Base-by-base conservation (phyloP, 2,329 filamentous ascomycete species). In the Huntiella omanensis region DNA sequence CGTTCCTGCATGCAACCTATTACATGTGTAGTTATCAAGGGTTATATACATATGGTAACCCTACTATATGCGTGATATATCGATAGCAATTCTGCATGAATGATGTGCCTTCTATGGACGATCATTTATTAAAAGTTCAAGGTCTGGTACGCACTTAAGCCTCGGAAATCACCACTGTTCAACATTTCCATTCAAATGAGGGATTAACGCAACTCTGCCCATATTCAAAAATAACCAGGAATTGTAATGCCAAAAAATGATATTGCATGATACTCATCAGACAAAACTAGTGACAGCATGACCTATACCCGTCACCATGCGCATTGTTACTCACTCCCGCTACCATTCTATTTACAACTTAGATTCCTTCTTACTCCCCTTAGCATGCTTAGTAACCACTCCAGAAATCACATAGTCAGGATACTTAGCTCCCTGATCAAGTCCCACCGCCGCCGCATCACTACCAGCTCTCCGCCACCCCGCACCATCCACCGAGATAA, bases 401-500 rank as follows among this genome's bases (percentile, higher is more conserved):
- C 58, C 61, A 16, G 48, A 54, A 38, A 64, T 50, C 39, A 66
- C 45, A 51, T 66, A 75, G 34, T 71, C 63, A 0, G 73, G 73
- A 51, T 77, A 77, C 52, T 59, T 55, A 64, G 71, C 67, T 10
- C 56, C 57, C 4, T 57, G 54, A 44, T 70, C 69, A 4, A 67
- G 52, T 1, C 71, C 71, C 6, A 73, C 64, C 2, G 55, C 59
- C 40, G 63, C 52, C 2, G 59, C 63, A 40, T 49, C 35, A 13
- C 43, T 38, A 32, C 65, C 65, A 52, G 71, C 67, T 40, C 69
- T 57, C 50, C 71, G 64, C 73, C 73, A 77, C 1, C 68, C 64
- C 1, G 63, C 71, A 28, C 75, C 76, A 54, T 82, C 75, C 53
- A 83, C 83, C 32, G 93, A 82, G 33, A 95, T 63, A 3, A 76